Base-by-base conservation (phyloP, 805 yeast genomes). In the Alloascoidea hylecoeti region DNA sequence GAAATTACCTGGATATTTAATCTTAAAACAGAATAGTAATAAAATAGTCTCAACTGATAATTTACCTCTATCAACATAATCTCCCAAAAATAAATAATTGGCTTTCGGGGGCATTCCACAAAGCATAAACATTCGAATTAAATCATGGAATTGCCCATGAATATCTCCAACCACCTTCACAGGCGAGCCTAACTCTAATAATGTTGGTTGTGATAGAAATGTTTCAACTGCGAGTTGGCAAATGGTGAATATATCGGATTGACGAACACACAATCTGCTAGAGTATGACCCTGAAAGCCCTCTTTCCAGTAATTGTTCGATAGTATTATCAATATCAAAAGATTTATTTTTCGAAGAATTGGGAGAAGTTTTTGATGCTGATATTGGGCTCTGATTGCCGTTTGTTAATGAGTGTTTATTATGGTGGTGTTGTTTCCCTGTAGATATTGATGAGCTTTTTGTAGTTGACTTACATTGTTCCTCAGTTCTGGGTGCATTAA, bases 51-150 rank as follows among this genome's bases (percentile, higher is more conserved):
- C 98, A 50, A 92, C 66, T 18, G 95, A 84, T 67, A 92, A 97
- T 58, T 88, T 86, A 55, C 98, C 98, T 70, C 98, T 79, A 67
- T 89, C 98, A 47, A 89, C 98, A 56, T 89, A 89, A 68, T 89
- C 98, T 47, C 98, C 98, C 42, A 89, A 64, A 57, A 89, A 89
- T 51, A 89, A 67, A 64, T 89, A 89, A 66, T 89, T 89, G 14
- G 97, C 94, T 60, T 92, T 97, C 9, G 98, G 98, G 1, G 98
- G 98, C 70, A 92, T 92, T 2, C 97, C 98, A 51, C 98, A 97
- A 56, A 89, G 89, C 65, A 89, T 97, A 53, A 89, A 89, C 51
- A 89, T 72, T 61, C 98, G 81, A 57, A 89, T 71, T 51, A 89
- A 73, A 61, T 89, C 98, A 56, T 89, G 89, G 63, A 92, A 89